Evolutionary conservation across 257 asterid genomes (phyloP).

Genomic region (Scutellaria galericulata): DNA sequence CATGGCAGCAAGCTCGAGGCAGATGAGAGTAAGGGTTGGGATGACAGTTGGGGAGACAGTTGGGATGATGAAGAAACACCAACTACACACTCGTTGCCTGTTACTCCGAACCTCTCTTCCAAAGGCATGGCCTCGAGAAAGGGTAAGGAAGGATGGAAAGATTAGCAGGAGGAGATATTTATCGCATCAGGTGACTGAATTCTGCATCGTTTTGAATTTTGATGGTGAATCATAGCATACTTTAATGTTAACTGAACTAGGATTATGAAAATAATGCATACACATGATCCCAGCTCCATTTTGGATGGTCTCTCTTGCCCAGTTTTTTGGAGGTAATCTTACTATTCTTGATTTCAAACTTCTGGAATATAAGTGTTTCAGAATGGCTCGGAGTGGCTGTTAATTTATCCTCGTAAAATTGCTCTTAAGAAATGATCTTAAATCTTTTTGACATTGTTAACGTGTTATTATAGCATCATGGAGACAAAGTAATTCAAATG

Average conservation of each 20-base stretch:
- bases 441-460: no score
- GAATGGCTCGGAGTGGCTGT: no score
- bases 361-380: background rate
- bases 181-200: conserved; percentile 14
- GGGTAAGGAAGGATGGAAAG: conserved; percentile 81
- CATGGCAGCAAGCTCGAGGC: conserved; percentile 42
- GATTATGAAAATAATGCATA: conserved; percentile 6
- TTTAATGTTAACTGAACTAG: background rate
- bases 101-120: conserved; percentile 68
- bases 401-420: background rate
- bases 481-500: no score
- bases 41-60: conserved; percentile 74
- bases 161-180: conserved; percentile 39
- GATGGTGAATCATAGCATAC: background rate
- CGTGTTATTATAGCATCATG: no score
- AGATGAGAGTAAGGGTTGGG: conserved; percentile 70
- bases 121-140: conserved; percentile 60
- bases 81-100: conserved; percentile 53
- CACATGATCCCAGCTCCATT: background rate
- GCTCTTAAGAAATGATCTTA: background rate
- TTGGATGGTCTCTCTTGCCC: conserved; percentile 15
- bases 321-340: background rate
- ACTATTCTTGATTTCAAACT: conserved; percentile 6
- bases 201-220: background rate
- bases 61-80: conserved; percentile 95